Conservation (phyloP, 2,329 filamentous ascomycete genomes). For the Paecilomyces formosus region DNA sequence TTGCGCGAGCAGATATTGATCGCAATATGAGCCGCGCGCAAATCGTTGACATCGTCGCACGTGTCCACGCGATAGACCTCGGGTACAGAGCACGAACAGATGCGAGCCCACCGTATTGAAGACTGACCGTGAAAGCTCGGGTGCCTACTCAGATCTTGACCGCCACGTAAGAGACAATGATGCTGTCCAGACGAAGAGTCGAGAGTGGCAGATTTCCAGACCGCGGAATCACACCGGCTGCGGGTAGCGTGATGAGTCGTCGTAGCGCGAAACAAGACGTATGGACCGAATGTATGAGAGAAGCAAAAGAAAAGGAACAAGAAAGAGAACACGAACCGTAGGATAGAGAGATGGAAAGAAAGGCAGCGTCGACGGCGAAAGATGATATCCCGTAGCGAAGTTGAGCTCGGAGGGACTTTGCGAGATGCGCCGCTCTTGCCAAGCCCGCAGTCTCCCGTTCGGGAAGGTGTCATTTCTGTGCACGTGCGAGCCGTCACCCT, state of each 20-base stretch:
- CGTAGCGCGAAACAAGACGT: background rate
- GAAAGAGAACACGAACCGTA: background rate
- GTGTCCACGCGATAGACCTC: background rate
- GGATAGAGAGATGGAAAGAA: background rate
- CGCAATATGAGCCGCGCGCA: background rate
- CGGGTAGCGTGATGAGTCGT: background rate
- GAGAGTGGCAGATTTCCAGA: conserved; percentile 1
- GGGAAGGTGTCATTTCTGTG: conserved; percentile 1
- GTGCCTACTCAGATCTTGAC: conserved; percentile 4
- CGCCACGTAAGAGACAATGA: conserved; percentile 1
- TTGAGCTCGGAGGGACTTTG: background rate
- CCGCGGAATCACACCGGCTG: conserved; percentile 2
- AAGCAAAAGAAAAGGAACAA: background rate
- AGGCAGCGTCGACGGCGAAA: background rate
- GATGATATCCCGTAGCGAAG: conserved; percentile 1
- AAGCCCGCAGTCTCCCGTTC: conserved; percentile 13
- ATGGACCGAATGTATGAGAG: background rate
- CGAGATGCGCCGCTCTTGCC: conserved; percentile 6
- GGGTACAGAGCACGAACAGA: background rate
- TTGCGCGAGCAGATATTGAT: background rate
- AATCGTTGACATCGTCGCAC: background rate
- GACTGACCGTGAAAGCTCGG: background rate
- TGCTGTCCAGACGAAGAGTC: background rate
- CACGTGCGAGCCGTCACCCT: background rate
- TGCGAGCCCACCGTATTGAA: background rate